Evolutionary conservation across 768 basidiomycete genomes (phyloP).

Genomic region (Infundibulicybe gibba): DNA sequence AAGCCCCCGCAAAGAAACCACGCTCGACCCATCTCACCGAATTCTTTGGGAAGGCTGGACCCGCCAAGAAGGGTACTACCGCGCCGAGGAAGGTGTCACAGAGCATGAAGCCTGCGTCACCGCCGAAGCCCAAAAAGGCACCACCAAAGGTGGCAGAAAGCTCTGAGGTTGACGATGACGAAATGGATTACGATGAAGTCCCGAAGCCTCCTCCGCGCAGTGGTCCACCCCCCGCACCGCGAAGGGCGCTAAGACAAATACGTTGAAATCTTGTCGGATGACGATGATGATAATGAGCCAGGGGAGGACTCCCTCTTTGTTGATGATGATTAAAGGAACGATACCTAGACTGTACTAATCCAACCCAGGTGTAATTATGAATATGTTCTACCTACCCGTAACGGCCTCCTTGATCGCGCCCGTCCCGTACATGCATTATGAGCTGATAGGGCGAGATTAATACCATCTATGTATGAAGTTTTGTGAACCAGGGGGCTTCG

Average conservation of each 20-base stretch:
- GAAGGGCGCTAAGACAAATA: constrained; percentile 45
- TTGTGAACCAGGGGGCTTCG: too few species aligned
- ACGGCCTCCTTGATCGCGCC: too few species aligned
- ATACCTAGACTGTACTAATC: too few species aligned
- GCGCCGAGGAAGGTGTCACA: constrained; percentile 48
- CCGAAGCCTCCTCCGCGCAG: constrained; percentile 38
- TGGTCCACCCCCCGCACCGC: constrained; percentile 46
- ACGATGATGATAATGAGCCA: constrained; percentile 37
- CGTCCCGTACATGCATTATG: too few species aligned
- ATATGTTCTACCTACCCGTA: too few species aligned
- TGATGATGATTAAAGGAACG: constrained; percentile 25
- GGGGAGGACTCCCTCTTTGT: constrained; percentile 45
- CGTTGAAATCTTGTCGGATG: constrained; percentile 53
- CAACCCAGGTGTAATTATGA: too few species aligned
- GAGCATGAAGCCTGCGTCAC: constrained; percentile 57
- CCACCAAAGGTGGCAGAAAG: constrained; percentile 31
- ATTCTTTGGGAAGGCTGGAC: constrained; percentile 51
- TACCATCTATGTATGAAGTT: too few species aligned
- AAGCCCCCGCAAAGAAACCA: constrained; percentile 52
- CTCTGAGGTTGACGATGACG: constrained; percentile 44
- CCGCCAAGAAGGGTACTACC: constrained; percentile 20
- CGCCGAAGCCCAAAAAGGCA: constrained; percentile 48
- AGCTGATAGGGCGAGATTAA: too few species aligned
- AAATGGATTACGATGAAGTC: constrained; percentile 37
- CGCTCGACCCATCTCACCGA: constrained; percentile 45